Base-by-base conservation (phyloP, 805 yeast genomes). In the Kodamaea lidongshanica region DNA sequence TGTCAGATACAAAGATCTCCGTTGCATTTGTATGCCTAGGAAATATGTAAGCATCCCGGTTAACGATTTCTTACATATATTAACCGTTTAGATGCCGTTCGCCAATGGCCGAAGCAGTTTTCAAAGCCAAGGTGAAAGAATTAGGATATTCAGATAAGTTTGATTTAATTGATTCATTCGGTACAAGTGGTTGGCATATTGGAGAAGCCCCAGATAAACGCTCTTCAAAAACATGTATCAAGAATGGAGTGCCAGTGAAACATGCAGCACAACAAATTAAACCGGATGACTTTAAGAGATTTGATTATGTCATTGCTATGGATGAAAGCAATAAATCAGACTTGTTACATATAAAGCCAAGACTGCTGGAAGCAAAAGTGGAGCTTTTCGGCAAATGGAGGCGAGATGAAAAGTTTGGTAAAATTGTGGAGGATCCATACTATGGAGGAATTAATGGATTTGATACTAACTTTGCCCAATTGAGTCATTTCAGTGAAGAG, bases 91-190 rank as follows among this genome's bases (percentile, higher is more conserved):
- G 83, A 13, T 87, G 96, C 50, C 88, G 96, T 28, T 86, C 96
- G 2, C 97, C 97, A 9, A 89, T 88, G 97, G 96, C 97, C 0
- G 96, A 89, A 50, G 96, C 96, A 0, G 84, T 87, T 1, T 86
- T 88, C 58, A 66, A 64, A 27, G 75, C 83, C 35, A 61, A 63
- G 10, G 94, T 84, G 7, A 53, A 72, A 24, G 51, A 72, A 25
- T 53, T 57, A 12, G 78, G 79, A 0, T 53, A 62, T 29, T 16
- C 47, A 38, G 19, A 55, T 50, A 49, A 49, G n/a, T 72, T 87
- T 38, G 50, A 59, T 0, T 50, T 50, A 11, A 78, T 86, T 18
- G 96, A 88, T 48, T 86, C 96, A 1, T 88, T 78, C 55, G 97
- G 96, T 10, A 86, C 96, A 1, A 76, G 83, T 7, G 81, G 79